Percentiles rank a stretch among this genome's conserved stretches.
Evolutionary conservation across 2,329 filamentous ascomycete genomes (phyloP).

Genomic region (Ophiostoma himal-ulmi): DNA sequence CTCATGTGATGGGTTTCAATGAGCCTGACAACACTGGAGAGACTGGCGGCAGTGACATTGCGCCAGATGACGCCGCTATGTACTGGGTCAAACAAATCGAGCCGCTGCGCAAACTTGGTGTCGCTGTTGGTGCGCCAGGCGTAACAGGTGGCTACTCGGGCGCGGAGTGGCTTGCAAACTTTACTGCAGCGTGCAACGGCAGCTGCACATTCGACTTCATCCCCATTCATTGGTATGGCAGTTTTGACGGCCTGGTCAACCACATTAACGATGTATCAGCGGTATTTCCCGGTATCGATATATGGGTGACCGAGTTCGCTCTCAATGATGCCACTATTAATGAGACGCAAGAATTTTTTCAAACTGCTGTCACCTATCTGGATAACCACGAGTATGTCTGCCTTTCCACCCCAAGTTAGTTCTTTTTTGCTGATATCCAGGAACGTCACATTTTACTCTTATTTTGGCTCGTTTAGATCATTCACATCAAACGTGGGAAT

Average conservation of each 20-base stretch:
- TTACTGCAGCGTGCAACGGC: conserved; percentile 56
- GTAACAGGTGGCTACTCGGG: conserved; percentile 57
- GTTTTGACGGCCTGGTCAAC: conserved; percentile 60
- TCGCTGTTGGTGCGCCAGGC: conserved; percentile 66
- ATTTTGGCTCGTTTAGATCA: conserved; percentile 69
- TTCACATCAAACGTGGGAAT: conserved; percentile 65
- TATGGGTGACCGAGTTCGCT: conserved; percentile 78
- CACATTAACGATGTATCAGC: conserved; percentile 56
- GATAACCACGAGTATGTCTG: conserved; percentile 45
- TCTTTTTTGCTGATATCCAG: background rate
- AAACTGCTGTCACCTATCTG: conserved; percentile 58
- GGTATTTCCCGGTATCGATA: conserved; percentile 47
- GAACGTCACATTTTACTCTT: conserved; percentile 62
- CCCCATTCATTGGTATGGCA: conserved; percentile 61
- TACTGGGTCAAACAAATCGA: conserved; percentile 67
- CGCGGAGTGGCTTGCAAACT: conserved; percentile 60
- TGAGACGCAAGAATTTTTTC: conserved; percentile 60
- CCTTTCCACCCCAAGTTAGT: background rate
- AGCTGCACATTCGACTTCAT: conserved; percentile 59
- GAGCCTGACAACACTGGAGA: conserved; percentile 60
- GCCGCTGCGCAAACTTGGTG: conserved; percentile 56
- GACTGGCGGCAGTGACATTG: conserved; percentile 58
- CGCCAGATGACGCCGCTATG: conserved; percentile 54
- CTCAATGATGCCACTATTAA: conserved; percentile 49
- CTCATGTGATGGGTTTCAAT: conserved; percentile 67